Base-by-base conservation (phyloP, 352 stramenopile genomes). In the Phytophthora boehmeriae region DNA sequence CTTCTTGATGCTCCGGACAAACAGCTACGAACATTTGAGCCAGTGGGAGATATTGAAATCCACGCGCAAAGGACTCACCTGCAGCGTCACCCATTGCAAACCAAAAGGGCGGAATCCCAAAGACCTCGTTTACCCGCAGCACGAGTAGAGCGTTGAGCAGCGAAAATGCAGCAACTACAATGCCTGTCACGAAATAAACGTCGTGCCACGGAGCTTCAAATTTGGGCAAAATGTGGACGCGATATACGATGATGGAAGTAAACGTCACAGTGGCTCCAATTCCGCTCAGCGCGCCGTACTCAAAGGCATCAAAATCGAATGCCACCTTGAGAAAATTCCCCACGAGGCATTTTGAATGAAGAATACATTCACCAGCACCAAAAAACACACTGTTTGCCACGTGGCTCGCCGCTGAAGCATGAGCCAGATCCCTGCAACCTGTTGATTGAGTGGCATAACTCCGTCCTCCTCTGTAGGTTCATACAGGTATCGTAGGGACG, bases 241-340 rank as follows among this genome's bases (percentile, higher is more conserved):
- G 70, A 56, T 94, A 92, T 27, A 86, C 16, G 28, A 75, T 60
- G 44, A 94, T 78, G 9, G 81, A 66, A 2, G 58, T 22, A 32
- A 94, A 90, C 2, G 82, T 91, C 27, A 94, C 83, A 16, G 55
- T 86, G 17, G 86, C 81, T 22, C 79, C 82, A 11, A 92, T 78
- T 1, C 79, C 86, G 23, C 78, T 76, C 50, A 94, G 68, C 1
- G 83, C 80, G 8, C 83, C 86, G 47, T 94, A 92, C 74, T 92
- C 57, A 61, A 94, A 94, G 13, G 83, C 80, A 45, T 86, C 67
- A 42, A 93, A 94, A 39, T 66, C 34, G 54, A 79, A 94, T 14
- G 78, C 78, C 36, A 88, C 83, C 19, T 80, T 86, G 14, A 94
- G 67, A 46, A 83, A 94, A 62, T 94, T 94, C 16, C 86, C 86